Base-by-base conservation (phyloP, 2,329 filamentous ascomycete species). In the Pestalotiopsis sp. region DNA sequence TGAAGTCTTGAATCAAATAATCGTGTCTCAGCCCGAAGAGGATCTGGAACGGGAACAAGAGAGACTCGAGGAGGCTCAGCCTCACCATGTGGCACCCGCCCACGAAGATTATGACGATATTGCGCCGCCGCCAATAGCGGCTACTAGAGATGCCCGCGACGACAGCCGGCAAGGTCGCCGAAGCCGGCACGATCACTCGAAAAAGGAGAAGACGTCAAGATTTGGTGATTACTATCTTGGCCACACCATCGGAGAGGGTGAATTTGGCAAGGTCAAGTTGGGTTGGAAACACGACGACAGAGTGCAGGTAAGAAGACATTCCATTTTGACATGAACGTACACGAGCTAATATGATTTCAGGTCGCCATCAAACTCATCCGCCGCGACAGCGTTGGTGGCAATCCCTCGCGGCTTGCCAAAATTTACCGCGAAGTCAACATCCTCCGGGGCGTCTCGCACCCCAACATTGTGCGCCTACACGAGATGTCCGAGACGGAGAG, bases 401-500 rank as follows among this genome's bases (percentile, higher is more conserved):
- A 98, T 78, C 93, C 95, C 3, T 94, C 91, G 69, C 91, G 96
- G 64, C 86, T 99, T 70, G 93, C 94, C 77, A 99, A 99, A 83
- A 99, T 99, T 75, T 95, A 98, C 82, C 94, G 96, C 71, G 96
- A 99, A 81, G 97, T 99, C 70, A 89, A 93, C 58, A 99, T 99
- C 75, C 85, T 99, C 64, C 89, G 90, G 69, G 93, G 91, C 74
- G 90, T 97, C 59, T 93, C 95, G 55, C 96, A 99, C 80, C 95
- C 95, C 23, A 99, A 99, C 79, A 99, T 99, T 78, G 96, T 99
- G 66, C 91, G 93, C 70, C 85, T 99, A 65, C 95, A 98, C 81
- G 97, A 99, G 82, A 98, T 99, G 93, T 95, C 98, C 38, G 95
- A 98, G 81, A 98, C 96, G 0, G 95, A 98, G 77, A 90, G 94